These are phyloP conservation scores for Eucalyptus curtisii DNA, from an alignment of 345 rosid genomes.

Conservation along the genomic window DNA sequence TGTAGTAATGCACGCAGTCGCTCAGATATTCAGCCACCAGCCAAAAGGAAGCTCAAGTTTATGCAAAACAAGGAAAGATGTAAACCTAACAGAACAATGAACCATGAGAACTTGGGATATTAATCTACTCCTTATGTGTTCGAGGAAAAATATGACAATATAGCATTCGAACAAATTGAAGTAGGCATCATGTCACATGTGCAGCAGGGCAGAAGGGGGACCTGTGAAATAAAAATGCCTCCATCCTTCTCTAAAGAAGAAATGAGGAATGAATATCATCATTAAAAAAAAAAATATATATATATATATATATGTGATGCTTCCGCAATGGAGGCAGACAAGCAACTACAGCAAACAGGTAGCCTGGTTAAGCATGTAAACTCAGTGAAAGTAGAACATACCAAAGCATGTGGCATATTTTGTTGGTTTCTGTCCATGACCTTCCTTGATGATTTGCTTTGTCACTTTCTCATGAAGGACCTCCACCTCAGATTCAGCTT, in stretches of 20 bases:
- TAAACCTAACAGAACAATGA: not conserved
- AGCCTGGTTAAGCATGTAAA: not conserved
- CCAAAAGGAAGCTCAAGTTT: not conserved
- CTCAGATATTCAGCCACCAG: not conserved
- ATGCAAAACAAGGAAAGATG: not conserved
- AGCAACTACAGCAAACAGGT: not conserved
- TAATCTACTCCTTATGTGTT: not conserved
- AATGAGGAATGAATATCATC: not conserved
- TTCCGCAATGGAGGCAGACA: not conserved
- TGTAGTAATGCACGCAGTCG: constrained; percentile 5
- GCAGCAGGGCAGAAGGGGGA: not conserved
- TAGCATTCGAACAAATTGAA: not conserved
- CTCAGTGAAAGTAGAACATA: not conserved
- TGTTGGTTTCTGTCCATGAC: constrained; percentile 83
- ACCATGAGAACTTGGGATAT: not conserved
- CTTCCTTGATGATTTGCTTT: constrained; percentile 83
- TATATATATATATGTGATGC: not conserved
- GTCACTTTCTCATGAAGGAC: constrained; percentile 74
- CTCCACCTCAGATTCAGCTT: constrained; percentile 54
- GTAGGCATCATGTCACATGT: not conserved
- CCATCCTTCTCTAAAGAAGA: not conserved
- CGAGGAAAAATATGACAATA: not conserved
- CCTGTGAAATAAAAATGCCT: not conserved
- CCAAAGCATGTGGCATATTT: constrained; percentile 90
- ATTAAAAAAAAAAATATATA: no score